These are phyloP conservation scores for Candida sp. DNA, from an alignment of 1,139 yeast species.

Conservation along the genomic window DNA sequence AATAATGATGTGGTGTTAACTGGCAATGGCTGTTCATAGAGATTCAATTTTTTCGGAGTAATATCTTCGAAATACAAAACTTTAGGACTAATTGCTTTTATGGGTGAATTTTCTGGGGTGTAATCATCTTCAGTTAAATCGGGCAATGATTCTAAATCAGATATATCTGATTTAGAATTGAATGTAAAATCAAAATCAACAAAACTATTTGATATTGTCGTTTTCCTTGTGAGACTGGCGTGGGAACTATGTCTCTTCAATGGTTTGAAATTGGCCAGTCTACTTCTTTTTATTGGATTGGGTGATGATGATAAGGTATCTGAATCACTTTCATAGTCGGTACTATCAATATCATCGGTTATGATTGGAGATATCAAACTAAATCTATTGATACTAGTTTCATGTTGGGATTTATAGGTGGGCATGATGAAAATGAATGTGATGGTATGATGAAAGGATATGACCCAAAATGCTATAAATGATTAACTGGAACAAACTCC, in stretches of 20 bases:
- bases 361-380: no score
- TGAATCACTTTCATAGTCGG: background rate
- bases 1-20: conserved; percentile 40
- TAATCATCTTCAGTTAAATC: conserved; percentile 33
- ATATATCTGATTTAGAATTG: conserved; percentile 13
- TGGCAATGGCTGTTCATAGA: background rate
- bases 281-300: conserved; percentile 12
- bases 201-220: background rate
- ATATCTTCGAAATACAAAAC: conserved; percentile 1
- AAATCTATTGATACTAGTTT: no score
- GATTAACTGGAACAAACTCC: no score
- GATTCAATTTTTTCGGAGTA: conserved; percentile 3
- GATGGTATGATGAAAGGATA: no score
- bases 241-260: background rate
- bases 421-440: no score
- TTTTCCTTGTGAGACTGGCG: no score
- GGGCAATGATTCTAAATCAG: conserved; percentile 37
- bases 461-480: no score
- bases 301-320: background rate
- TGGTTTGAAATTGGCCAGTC: conserved; percentile 8
- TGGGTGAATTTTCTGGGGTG: conserved; percentile 27
- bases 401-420: no score
- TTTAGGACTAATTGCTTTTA: conserved; percentile 8
- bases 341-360: no score
- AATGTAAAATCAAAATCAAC: conserved; percentile 14